These are phyloP conservation scores for Ustilago crameri DNA, from an alignment of 1,284 basidiomycete genomes.

Conservation along the genomic window DNA sequence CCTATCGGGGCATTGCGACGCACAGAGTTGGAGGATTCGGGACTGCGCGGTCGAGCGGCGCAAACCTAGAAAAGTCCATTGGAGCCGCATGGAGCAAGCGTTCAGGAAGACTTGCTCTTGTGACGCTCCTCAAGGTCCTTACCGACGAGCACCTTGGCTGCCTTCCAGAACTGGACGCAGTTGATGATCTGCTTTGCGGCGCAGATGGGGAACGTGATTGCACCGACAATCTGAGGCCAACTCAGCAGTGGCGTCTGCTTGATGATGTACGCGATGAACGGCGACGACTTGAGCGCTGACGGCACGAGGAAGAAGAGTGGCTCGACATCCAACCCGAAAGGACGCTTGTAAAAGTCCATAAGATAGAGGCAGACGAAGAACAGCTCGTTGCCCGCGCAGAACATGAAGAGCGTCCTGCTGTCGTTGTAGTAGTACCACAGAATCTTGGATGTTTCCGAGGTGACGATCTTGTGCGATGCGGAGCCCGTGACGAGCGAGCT, in stretches of 20 bases:
- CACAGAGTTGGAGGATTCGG: too few relatives aligned
- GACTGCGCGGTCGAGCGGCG: too few relatives aligned
- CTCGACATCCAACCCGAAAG: conserved; percentile 55
- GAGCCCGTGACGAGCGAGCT: conserved; percentile 94
- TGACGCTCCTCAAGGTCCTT: conserved; percentile 59
- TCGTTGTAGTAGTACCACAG: conserved; percentile 94
- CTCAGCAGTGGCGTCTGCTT: conserved; percentile 72
- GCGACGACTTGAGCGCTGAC: conserved; percentile 32
- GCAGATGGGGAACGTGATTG: conserved; percentile 78
- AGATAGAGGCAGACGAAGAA: conserved; percentile 97
- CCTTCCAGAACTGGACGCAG: conserved; percentile 97
- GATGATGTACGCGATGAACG: conserved; percentile 43
- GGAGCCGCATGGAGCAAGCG: too few relatives aligned
- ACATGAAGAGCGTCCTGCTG: conserved; percentile 85
- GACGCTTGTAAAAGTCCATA: conserved; percentile 79
- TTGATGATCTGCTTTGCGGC: conserved; percentile 92
- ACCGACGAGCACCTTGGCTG: conserved; percentile 79
- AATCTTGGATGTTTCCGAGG: conserved; percentile 89
- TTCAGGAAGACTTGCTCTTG: conserved; percentile 37
- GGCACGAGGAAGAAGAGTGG: conserved; percentile 46
- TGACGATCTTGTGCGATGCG: conserved; percentile 89
- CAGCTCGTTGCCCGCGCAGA: conserved; percentile 96
- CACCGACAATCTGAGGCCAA: conserved; percentile 83
- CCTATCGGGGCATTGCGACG: too few relatives aligned
- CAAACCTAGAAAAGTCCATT: not conserved